Base-by-base conservation (phyloP, 176 grass and related monocot genomes). In the Areca catechu region DNA sequence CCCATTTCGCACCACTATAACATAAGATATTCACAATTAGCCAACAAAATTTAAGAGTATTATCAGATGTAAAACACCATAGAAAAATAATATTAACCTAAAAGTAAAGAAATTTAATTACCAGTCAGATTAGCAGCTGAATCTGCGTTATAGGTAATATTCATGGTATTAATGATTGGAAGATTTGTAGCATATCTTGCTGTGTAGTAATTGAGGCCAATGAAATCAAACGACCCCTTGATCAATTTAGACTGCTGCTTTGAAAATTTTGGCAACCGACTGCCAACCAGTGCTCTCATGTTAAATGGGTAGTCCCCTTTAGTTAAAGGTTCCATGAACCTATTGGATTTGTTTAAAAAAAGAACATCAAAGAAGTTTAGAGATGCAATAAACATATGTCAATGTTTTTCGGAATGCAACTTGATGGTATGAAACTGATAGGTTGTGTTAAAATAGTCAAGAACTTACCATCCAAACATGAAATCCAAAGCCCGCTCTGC, bases 151-250 rank as follows among this genome's bases (percentile, higher is more conserved):
- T 83, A 95, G 17, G 75, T 69, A 0, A 16, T 1, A 0, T 16
- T 22, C 19, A 74, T 47, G 2, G 14, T 17, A 62, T 73, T 69
- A 20, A 51, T 24, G 19, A 73, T 51, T 3, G 81, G 67, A n/a
- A 50, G 9, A 19, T 15, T 20, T 50, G 19, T 22, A 15, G 73
- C 66, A 51, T 63, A 95, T 52, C 76, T 70, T 18, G 78, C 9
- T 16, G 81, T 84, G 67, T 85, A 95, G 60, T 95, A 95, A 66
- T 95, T 95, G 20, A 89, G n/a, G 22, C 85, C 85, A 49, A 89
- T 23, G 68, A 89, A 95, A 50, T 95, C 82, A 14, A 82, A 72
- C 0, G 90, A 86, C 4, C 82, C 73, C 65, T 50, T 80, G 0
- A 95, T 4, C 7, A 60, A 1, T 51, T 14, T 9, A 24, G 50